phyloP scores from a whole-genome alignment of 169 alveolate species.

The Cryptosporidium sp. region DNA sequence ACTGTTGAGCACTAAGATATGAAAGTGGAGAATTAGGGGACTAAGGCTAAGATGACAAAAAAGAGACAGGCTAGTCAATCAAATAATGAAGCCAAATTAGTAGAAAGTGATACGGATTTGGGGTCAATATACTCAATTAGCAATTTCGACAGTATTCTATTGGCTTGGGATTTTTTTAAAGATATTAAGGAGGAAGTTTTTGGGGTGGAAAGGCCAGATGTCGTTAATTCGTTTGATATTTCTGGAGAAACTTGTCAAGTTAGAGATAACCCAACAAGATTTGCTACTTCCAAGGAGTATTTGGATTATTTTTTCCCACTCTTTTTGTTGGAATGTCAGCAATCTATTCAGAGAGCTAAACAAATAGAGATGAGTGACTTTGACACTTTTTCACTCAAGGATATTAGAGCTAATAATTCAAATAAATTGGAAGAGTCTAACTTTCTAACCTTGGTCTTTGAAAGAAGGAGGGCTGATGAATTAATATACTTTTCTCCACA shows the following conservation, averaged over 20 bases:
- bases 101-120: constrained; percentile 14
- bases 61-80: constrained; percentile 5
- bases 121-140: constrained; percentile 18
- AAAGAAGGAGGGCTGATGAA: constrained; percentile 12
- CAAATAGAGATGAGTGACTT: constrained; percentile 66
- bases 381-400: constrained; percentile 32
- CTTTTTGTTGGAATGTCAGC: constrained; percentile 67
- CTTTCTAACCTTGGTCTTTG: constrained; percentile 11
- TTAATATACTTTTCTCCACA: constrained; percentile 51
- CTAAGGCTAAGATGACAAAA: constrained; percentile 2
- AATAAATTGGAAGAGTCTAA: constrained; percentile 20
- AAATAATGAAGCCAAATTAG: not conserved
- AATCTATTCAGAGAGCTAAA: constrained; percentile 70
- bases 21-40: not conserved
- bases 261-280: constrained; percentile 26
- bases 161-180: constrained; percentile 67
- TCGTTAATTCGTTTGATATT: constrained; percentile 25
- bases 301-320: constrained; percentile 57
- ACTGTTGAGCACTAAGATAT: not conserved
- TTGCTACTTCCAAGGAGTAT: constrained; percentile 39
- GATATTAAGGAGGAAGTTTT: constrained; percentile 57
- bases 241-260: constrained; percentile 38
- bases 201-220: constrained; percentile 12
- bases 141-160: constrained; percentile 51
- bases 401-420: not conserved